Evolutionary conservation across 2,329 filamentous ascomycete genomes (phyloP).

Genomic region (Rutstroemia sp.): DNA sequence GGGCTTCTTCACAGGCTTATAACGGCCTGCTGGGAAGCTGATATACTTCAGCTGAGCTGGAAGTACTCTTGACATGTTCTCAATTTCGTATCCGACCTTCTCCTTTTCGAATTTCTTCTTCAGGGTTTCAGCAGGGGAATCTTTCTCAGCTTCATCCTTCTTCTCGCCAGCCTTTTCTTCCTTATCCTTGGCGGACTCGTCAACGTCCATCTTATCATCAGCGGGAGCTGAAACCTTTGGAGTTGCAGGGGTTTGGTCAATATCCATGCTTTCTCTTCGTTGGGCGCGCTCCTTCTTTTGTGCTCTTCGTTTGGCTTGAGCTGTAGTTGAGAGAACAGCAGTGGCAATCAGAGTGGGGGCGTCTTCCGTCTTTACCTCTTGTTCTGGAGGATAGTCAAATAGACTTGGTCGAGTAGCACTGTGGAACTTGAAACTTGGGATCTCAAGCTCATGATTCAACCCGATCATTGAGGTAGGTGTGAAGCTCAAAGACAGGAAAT

Average conservation of each 20-base stretch:
- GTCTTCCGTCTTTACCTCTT: constrained; percentile 91
- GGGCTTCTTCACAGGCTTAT: constrained; percentile 90
- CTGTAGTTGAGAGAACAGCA: constrained; percentile 91
- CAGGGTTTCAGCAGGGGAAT: constrained; percentile 46
- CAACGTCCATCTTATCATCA: constrained; percentile 83
- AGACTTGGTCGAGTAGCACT: constrained; percentile 90
- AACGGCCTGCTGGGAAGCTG: constrained; percentile 82
- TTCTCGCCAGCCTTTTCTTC: constrained; percentile 47
- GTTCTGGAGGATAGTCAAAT: constrained; percentile 96
- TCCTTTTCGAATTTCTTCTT: constrained; percentile 95
- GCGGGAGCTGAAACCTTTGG: constrained; percentile 50
- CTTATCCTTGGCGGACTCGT: constrained; percentile 44
- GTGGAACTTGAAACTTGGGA: constrained; percentile 91
- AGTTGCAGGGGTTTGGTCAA: constrained; percentile 72
- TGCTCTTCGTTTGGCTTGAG: constrained; percentile 90
- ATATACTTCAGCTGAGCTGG: constrained; percentile 93
- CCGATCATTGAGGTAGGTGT: constrained; percentile 95
- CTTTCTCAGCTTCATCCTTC: constrained; percentile 56
- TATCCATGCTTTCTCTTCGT: constrained; percentile 88
- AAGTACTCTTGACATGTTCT: constrained; percentile 94
- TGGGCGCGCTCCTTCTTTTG: constrained; percentile 90
- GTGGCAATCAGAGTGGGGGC: constrained; percentile 91
- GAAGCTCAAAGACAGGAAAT: constrained; percentile 93
- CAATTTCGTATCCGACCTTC: constrained; percentile 91
- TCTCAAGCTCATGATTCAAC: constrained; percentile 86